Evolutionary conservation across 352 stramenopile species (phyloP).

Genomic region (Globisporangium okanoganense): DNA sequence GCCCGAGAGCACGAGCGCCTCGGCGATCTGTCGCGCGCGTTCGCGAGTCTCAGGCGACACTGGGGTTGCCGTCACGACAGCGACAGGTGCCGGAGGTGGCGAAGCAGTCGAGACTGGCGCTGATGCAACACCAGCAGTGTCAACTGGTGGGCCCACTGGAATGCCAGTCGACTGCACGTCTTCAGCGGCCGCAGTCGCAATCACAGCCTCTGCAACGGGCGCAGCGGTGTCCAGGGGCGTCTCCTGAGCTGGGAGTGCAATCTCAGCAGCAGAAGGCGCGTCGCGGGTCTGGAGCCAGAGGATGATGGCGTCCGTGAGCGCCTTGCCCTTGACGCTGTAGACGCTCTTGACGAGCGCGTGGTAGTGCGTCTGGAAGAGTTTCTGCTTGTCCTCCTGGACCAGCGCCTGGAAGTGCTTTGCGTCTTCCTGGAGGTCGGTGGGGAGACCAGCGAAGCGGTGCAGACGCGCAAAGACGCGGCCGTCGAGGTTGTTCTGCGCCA

Average conservation of each 20-base stretch:
- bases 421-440: conserved; percentile 8
- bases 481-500: conserved; percentile 5
- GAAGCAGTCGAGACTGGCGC: background rate
- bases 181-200: background rate
- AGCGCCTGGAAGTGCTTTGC: background rate
- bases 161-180: background rate
- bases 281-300: conserved; percentile 28
- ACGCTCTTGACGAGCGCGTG: conserved; percentile 11
- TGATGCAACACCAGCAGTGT: background rate
- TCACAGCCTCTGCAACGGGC: background rate
- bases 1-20: conserved; percentile 5
- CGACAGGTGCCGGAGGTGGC: too few species aligned
- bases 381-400: conserved; percentile 1
- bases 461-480: conserved; percentile 11
- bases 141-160: background rate
- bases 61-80: background rate
- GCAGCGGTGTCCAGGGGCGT: background rate
- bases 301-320: background rate
- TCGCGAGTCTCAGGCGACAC: background rate
- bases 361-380: conserved; percentile 4
- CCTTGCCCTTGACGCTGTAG: conserved; percentile 13
- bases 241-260: background rate
- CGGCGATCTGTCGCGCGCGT: conserved; percentile 1
- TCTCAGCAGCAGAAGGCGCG: background rate
- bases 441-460: conserved; percentile 6